Percentiles rank a stretch among this genome's conserved stretches.
phyloP scores from a whole-genome alignment of 2,329 filamentous ascomycete species.

The Beauveria brongniartii region DNA sequence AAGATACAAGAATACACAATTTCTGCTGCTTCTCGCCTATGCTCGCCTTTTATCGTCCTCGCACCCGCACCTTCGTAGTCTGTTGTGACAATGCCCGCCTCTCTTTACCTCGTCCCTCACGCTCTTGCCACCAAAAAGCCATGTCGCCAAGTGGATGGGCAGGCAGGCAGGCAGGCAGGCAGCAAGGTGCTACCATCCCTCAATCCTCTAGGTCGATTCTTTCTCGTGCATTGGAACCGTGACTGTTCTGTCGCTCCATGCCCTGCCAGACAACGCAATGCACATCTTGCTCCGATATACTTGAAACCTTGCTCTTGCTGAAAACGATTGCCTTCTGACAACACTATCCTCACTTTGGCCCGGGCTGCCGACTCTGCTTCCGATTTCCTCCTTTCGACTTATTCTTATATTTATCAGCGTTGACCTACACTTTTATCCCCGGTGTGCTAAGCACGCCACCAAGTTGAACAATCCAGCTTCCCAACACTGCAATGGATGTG shows the following conservation, averaged over 20 bases:
- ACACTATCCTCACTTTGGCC: neutral
- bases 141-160: neutral
- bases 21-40: neutral
- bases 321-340: neutral
- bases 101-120: neutral
- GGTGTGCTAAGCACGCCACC: neutral
- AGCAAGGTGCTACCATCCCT: neutral
- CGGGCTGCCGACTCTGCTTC: neutral
- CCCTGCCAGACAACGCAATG: constrained; percentile 6
- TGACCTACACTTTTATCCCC: neutral
- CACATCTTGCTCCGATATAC: constrained; percentile 3
- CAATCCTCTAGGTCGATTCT: neutral
- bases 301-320: constrained; percentile 12
- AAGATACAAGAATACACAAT: neutral
- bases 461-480: too few relatives aligned
- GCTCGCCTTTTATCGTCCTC: neutral
- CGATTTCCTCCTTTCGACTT: neutral
- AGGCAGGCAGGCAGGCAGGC: constrained; percentile 1
- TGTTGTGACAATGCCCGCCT: neutral
- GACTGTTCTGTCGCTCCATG: neutral
- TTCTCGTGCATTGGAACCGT: neutral
- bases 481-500: neutral
- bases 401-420: constrained; percentile 5
- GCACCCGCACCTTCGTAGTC: constrained; percentile 3
- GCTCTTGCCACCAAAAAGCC: constrained; percentile 2